phyloP scores from a whole-genome alignment of 208 protist species.

The Lotmaria passim region DNA sequence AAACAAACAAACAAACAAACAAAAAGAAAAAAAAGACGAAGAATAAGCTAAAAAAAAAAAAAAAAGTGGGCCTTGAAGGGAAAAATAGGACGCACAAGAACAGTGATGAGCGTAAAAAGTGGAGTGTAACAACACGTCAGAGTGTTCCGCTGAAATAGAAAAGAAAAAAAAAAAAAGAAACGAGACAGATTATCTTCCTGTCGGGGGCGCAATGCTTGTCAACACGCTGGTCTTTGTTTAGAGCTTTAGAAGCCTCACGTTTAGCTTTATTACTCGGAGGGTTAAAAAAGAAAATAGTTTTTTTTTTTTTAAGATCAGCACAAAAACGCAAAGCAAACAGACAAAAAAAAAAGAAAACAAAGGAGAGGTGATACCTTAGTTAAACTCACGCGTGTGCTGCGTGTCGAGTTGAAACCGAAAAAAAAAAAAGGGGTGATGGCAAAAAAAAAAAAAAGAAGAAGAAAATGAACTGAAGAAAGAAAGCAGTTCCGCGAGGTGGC shows the following conservation, averaged over 20 bases:
- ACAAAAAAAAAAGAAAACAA: not conserved
- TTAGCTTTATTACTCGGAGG: no score
- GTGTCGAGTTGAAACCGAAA: not conserved
- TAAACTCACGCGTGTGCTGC: no score
- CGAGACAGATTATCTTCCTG: no score
- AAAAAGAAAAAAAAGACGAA: no score
- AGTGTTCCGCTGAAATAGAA: not conserved
- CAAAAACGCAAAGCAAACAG: no score
- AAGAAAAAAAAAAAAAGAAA: not conserved
- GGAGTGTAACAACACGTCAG: not conserved
- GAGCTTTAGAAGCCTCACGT: no score
- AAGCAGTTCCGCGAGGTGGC: conserved; percentile 1
- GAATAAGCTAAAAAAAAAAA: no score
- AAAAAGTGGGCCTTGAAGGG: not conserved
- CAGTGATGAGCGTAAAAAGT: not conserved
- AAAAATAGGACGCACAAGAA: not conserved
- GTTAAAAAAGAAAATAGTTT: no score
- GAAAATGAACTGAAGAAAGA: not conserved
- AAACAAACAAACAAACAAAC: no score
- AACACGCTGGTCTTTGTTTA: no score
- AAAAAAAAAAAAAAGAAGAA: not conserved
- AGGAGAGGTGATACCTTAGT: not conserved
- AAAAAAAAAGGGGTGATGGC: not conserved
- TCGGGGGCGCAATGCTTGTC: no score
- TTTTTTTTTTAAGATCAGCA: no score